Base-by-base conservation (phyloP, 2,329 filamentous ascomycete genomes). In the Xylariaceae sp. region DNA sequence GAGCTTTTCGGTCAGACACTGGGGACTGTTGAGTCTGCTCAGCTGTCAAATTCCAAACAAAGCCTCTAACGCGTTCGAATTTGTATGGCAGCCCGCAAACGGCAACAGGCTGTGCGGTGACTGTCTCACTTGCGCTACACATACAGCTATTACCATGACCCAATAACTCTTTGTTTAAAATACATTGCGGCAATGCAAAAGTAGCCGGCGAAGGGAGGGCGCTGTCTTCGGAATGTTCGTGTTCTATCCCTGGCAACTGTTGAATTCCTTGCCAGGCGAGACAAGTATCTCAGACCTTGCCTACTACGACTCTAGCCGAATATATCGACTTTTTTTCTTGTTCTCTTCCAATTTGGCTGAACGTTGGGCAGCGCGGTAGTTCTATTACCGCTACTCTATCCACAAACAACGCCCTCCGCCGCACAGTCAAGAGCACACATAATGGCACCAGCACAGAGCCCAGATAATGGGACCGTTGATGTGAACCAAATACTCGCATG, bases 131-230 rank as follows among this genome's bases (percentile, higher is more conserved):
- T 48, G 15, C 6, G 39, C 42, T n/a, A 29, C 21, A 27, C 27
- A n/a, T 29, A 44, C 39, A 43, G 35, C 33, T 41, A 53, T 49
- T 21, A 29, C 42, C 35, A 44, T 45, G 13, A 49, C 41, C 55
- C 50, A 58, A n/a, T 51, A 37, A 59, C 64, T 63, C 66, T 68
- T 68, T 67, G 63, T 68, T 57, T 44, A 42, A 57, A 53, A 46
- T 53, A 45, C 48, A 44, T 56, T 50, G 36, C 49, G 32, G 40
- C 57, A 36, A 29, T 45, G 50, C 35, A 60, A 63, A 63, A 57
- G 53, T 56, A 57, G 30, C 39, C 32, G 16, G 16, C 24, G 41
- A 29, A 29, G 39, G 42, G 4, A 48, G 20, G 8, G 37, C 29
- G 11, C 56, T 61, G 50, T 46, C 50, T 54, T 42, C 63, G 61